A percentile compares a stretch with the other conserved stretches of the same genome.
Conservation (phyloP, 2,329 filamentous ascomycete genomes). For the Cadophora sp. region DNA sequence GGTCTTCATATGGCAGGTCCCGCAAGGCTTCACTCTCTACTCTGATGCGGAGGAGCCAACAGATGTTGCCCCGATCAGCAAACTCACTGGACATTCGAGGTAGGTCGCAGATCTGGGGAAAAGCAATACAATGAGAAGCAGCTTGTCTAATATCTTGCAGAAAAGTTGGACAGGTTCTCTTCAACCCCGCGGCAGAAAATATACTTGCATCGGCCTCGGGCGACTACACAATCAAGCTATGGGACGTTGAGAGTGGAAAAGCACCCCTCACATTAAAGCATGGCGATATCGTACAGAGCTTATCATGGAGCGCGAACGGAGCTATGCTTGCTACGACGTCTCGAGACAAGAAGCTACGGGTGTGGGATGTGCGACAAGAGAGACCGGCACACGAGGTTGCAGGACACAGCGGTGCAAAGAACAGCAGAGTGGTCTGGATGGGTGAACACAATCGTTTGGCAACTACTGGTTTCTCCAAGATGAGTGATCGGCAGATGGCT, state of each 20-base stretch:
- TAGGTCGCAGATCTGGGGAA: conserved; percentile 49
- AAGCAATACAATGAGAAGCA: not conserved
- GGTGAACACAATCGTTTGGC: conserved; percentile 95
- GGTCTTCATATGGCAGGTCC: conserved; percentile 96
- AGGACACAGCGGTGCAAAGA: conserved; percentile 94
- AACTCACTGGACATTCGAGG: conserved; percentile 87
- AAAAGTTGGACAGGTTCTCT: conserved; percentile 97
- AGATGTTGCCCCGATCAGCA: conserved; percentile 81
- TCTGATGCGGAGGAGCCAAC: conserved; percentile 84
- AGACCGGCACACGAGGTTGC: conserved; percentile 81
- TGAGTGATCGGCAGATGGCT: conserved; percentile 96
- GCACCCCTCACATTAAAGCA: conserved; percentile 80
- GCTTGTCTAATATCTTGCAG: conserved; percentile 55
- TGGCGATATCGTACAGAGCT: conserved; percentile 89
- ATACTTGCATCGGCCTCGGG: conserved; percentile 94
- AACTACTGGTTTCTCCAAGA: conserved; percentile 95
- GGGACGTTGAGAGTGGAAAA: conserved; percentile 86
- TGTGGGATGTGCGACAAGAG: conserved; percentile 97
- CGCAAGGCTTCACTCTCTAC: conserved; percentile 83
- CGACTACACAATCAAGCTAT: conserved; percentile 93
- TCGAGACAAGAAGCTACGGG: conserved; percentile 95
- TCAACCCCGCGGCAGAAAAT: conserved; percentile 96
- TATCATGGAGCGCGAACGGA: conserved; percentile 94
- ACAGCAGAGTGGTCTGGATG: conserved; percentile 96
- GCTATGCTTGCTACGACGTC: conserved; percentile 89